Evolutionary conservation across 2,329 filamentous ascomycete genomes (phyloP).

Genomic region (Aspergillus quadrilineatus): DNA sequence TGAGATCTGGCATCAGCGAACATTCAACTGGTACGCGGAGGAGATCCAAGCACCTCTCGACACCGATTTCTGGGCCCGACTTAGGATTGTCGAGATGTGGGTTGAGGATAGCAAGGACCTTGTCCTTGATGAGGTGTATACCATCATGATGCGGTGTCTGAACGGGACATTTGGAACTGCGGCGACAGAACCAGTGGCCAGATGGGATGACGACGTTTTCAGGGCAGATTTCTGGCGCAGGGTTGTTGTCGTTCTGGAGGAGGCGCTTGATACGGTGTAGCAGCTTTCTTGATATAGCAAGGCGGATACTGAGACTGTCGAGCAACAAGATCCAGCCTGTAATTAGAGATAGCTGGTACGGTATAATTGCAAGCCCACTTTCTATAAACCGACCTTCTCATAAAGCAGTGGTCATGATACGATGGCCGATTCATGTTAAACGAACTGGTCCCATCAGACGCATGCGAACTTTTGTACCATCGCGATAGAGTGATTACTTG

Average conservation of each 20-base stretch:
- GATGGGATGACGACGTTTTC: neutral
- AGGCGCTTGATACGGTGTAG: neutral
- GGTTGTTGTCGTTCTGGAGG: neutral
- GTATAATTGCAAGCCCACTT: too few species aligned
- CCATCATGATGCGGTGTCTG: neutral
- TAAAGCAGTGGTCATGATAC: too few species aligned
- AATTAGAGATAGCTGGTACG: too few species aligned
- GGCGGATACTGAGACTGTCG: too few species aligned
- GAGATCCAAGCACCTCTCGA: neutral
- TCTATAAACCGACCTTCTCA: too few species aligned
- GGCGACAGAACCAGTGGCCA: neutral
- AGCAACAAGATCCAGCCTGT: too few species aligned
- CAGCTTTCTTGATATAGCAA: too few species aligned
- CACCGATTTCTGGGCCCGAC: neutral
- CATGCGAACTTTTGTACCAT: too few species aligned
- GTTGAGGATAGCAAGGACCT: neutral
- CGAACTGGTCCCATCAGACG: too few species aligned
- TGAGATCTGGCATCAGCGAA: neutral
- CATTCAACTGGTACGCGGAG: neutral
- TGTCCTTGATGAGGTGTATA: neutral
- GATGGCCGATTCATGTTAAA: too few species aligned
- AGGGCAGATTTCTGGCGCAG: neutral
- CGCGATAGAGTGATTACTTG: too few species aligned
- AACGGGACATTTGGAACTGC: neutral
- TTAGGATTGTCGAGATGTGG: neutral